Evolutionary conservation across 495 filamentous ascomycete species (phyloP), one percentile per base, ranked within the genome.

Genomic region (Talaromyces borbonicus): DNA sequence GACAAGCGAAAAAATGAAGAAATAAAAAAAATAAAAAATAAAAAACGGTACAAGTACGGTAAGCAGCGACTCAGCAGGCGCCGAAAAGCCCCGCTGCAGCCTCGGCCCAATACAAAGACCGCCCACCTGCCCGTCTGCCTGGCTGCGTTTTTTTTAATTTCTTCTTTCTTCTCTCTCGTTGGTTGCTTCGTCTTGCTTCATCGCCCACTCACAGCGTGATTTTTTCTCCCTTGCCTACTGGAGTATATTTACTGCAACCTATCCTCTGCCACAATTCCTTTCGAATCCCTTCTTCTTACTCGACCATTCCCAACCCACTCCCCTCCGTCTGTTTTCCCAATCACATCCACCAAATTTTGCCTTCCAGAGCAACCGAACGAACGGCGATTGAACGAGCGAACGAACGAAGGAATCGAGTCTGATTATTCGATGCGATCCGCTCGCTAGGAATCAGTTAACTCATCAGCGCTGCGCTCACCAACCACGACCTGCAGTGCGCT

Each of bases 31-130:
- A 18, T 36, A 36, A 36, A 20, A 38, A 38, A 38, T 38, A 20
- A n/a, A 38, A 38, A 38, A 38, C 22, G 19, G 16, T 38, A 20
- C 35, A n/a, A n/a, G n/a, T n/a, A n/a, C n/a, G n/a, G n/a, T n/a
- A n/a, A n/a, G n/a, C n/a, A n/a, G n/a, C 35, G 16, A 38, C 16
- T 38, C 35, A 38, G 35, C 6, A 22, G 11, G n/a, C 11, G 35
- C 35, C 7, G 35, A 12, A 0, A 15, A 16, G 14, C 6, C 32
- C 32, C 32, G 14, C 6, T 18, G 14, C 32, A 36, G 32, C 8
- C 4, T 7, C 55, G 53, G 32, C 50, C 51, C 14, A 57, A 61
- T 69, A 70, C 65, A 72, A 68, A 68, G 69, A 63, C 66, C 65
- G 52, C 59, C 62, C 64, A 60, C 63, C 56, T 62, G n/a, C n/a